Percentiles rank a stretch among this genome's conserved stretches.
Conservation (phyloP, 2,329 filamentous ascomycete genomes). For the Ophiostoma quercus region DNA sequence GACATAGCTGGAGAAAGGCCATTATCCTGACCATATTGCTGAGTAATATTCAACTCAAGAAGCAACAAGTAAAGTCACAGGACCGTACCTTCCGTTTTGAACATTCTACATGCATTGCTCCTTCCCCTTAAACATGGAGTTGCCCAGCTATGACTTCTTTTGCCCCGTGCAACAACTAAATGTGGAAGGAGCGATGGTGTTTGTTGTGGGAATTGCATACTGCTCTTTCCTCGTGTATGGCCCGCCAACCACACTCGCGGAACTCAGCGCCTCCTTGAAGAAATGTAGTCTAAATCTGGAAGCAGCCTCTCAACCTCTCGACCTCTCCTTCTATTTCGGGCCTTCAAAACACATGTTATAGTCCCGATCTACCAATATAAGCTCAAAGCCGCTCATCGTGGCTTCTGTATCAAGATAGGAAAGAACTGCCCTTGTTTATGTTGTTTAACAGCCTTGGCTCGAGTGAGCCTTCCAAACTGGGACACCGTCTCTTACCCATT, state of each 20-base stretch:
- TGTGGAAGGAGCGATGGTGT: conserved; percentile 5
- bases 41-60: not conserved
- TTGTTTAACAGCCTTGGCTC: not conserved
- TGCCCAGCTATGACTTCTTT: not conserved
- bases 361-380: not conserved
- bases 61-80: not conserved
- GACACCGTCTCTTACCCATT: not conserved
- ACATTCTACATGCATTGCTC: not conserved
- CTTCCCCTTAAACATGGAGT: not conserved
- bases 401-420: not conserved
- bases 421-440: conserved; percentile 1
- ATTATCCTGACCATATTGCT: not conserved
- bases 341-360: not conserved
- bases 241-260: not conserved
- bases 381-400: not conserved
- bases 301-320: no score
- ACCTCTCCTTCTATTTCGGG: not conserved
- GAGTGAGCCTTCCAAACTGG: not conserved
- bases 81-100: not conserved
- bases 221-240: not conserved
- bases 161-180: not conserved
- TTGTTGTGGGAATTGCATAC: not conserved
- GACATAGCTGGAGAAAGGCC: not conserved
- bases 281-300: not conserved
- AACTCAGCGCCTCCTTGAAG: not conserved